Conservation (phyloP, 2,329 filamentous ascomycete species). For the Hortaea werneckii region DNA sequence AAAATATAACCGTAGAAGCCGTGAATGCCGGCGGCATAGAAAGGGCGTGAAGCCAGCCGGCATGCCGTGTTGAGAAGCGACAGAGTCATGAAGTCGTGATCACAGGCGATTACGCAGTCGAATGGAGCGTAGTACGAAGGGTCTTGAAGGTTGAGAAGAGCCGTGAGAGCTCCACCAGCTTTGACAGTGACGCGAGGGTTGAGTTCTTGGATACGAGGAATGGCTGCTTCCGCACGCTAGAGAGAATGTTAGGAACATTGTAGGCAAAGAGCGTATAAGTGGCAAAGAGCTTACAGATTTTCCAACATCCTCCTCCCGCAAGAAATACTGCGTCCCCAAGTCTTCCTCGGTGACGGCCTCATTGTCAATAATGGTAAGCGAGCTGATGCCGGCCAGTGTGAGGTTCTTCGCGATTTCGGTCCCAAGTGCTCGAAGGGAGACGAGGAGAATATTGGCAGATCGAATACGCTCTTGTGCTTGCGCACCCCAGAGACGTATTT, state of each 20-base stretch:
- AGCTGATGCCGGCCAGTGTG: conserved; percentile 83
- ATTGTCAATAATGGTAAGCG: conserved; percentile 78
- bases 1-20: conserved; percentile 95
- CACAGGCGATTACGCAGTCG: conserved; percentile 81
- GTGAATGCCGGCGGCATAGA: conserved; percentile 80
- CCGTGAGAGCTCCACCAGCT: conserved; percentile 35
- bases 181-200: conserved; percentile 79
- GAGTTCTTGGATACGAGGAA: conserved; percentile 66
- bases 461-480: conserved; percentile 85
- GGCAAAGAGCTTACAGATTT: conserved; percentile 47
- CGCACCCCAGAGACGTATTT: conserved; percentile 95
- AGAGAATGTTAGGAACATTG: conserved; percentile 8
- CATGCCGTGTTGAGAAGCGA: conserved; percentile 78
- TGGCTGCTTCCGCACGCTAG: conserved; percentile 71
- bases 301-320: conserved; percentile 62
- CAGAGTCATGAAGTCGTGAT: conserved; percentile 65
- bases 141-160: conserved; percentile 57
- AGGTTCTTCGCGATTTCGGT: conserved; percentile 97
- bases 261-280: background rate
- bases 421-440: conserved; percentile 76
- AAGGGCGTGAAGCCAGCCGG: conserved; percentile 64
- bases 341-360: conserved; percentile 67
- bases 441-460: conserved; percentile 77
- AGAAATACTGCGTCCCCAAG: conserved; percentile 59
- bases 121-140: conserved; percentile 68